These are phyloP conservation scores for Aureobasidium uvarum DNA, from an alignment of 2,329 filamentous ascomycete species.

Conservation along the genomic window DNA sequence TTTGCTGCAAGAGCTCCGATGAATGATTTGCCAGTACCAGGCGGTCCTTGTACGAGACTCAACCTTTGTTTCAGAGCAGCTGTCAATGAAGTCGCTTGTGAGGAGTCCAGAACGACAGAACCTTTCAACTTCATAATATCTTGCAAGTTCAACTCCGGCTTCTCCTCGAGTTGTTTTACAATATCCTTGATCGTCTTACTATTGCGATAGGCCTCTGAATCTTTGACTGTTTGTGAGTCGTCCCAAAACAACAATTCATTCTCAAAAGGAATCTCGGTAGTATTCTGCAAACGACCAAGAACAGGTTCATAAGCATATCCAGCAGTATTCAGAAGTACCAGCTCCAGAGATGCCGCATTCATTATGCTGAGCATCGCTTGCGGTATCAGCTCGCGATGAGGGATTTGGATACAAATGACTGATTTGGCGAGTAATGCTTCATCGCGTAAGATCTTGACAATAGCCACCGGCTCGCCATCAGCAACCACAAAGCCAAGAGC, in stretches of 20 bases:
- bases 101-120: slow-evolving; percentile 52
- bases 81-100: slow-evolving; percentile 53
- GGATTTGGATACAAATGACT: not conserved
- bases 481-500: not conserved
- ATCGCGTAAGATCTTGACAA: slow-evolving; percentile 14
- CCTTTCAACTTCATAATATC: slow-evolving; percentile 36
- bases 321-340: not conserved
- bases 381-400: not conserved
- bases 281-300: slow-evolving; percentile 20
- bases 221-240: slow-evolving; percentile 35
- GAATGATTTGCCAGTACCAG: slow-evolving; percentile 58
- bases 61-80: slow-evolving; percentile 54
- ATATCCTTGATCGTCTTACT: not conserved
- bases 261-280: slow-evolving; percentile 26
- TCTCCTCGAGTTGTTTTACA: not conserved
- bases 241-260: slow-evolving; percentile 30
- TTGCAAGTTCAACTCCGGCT: slow-evolving; percentile 32
- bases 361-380: not conserved
- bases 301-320: slow-evolving; percentile 16
- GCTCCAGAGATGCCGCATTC: not conserved
- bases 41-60: slow-evolving; percentile 66
- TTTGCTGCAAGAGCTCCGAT: slow-evolving; percentile 59
- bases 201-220: not conserved
- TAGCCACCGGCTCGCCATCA: not conserved
- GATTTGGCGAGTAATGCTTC: slow-evolving; percentile 10